These are phyloP conservation scores for Salvia splendens DNA, from an alignment of 257 asterid species.

Conservation along the genomic window DNA sequence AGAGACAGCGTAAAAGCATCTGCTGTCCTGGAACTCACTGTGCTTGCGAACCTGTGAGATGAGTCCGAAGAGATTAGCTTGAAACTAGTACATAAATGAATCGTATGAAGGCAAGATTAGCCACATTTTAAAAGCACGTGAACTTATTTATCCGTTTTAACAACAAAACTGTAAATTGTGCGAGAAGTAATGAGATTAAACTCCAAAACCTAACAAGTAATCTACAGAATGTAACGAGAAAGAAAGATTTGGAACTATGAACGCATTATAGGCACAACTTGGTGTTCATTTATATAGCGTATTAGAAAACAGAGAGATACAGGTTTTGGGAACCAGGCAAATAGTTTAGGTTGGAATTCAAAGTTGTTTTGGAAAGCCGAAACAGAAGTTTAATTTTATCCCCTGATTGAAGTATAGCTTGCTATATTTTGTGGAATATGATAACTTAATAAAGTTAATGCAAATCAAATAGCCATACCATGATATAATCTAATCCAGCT, in stretches of 20 bases:
- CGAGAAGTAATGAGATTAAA: background rate
- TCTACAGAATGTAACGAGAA: background rate
- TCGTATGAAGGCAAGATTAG: background rate
- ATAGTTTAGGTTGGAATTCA: slow-evolving; percentile 1
- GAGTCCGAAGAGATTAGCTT: slow-evolving; percentile 33
- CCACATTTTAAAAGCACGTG: background rate
- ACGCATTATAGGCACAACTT: background rate
- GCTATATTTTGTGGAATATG: background rate
- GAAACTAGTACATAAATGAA: background rate
- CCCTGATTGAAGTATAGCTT: background rate
- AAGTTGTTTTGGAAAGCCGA: slow-evolving; percentile 12
- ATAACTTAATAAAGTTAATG: background rate
- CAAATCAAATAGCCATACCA: slow-evolving; percentile 49
- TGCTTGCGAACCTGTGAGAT: slow-evolving; percentile 68
- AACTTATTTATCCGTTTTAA: background rate
- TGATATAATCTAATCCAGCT: slow-evolving; percentile 70
- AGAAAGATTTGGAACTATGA: background rate
- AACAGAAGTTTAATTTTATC: slow-evolving; percentile 7
- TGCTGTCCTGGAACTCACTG: slow-evolving; percentile 63
- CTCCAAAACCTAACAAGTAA: background rate
- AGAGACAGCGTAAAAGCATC: slow-evolving; percentile 82
- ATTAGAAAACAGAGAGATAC: background rate
- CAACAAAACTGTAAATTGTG: slow-evolving; percentile 11
- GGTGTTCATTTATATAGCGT: background rate
- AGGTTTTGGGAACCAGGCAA: slow-evolving; percentile 11